Conservation (phyloP, 805 yeast genomes). For the Lipomyces japonicus region DNA sequence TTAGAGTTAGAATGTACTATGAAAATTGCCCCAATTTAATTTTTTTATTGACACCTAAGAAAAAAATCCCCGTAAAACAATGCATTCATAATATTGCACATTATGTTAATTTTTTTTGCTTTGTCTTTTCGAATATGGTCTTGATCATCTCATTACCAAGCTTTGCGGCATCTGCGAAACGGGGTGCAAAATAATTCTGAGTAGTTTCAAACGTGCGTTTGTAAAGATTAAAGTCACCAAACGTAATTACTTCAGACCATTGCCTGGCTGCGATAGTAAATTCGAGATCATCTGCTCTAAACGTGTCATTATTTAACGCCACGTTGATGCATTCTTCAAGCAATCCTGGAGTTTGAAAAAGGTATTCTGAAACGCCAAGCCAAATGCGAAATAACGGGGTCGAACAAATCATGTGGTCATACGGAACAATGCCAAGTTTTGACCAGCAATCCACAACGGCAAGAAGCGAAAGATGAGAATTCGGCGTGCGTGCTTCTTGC, state of each 20-base stretch:
- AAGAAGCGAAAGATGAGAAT: conserved; percentile 81
- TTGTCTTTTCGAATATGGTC: conserved; percentile 52
- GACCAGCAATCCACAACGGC: conserved; percentile 96
- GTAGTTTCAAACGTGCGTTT: conserved; percentile 68
- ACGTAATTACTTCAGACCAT: conserved; percentile 82
- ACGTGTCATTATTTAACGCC: conserved; percentile 60
- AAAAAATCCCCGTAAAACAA: no score
- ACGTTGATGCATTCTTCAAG: conserved; percentile 77
- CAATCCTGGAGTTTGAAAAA: conserved; percentile 78
- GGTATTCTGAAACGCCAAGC: conserved; percentile 87
- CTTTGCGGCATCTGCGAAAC: conserved; percentile 81
- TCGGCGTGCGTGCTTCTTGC: conserved; percentile 62
- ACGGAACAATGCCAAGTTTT: conserved; percentile 78
- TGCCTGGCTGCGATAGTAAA: conserved; percentile 82
- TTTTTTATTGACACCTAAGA: no score
- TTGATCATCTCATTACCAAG: conserved; percentile 93
- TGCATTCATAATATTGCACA: no score
- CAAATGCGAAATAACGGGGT: conserved; percentile 91
- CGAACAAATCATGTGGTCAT: conserved; percentile 94
- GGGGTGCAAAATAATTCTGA: conserved; percentile 78
- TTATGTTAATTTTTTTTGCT: conserved; percentile 4
- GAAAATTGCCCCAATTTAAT: no score
- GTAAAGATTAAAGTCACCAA: conserved; percentile 72
- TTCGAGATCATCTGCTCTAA: conserved; percentile 86
- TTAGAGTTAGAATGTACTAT: no score